Conservation (phyloP, 192 early-diverging fungal genomes). For the Coemansia sp. region DNA sequence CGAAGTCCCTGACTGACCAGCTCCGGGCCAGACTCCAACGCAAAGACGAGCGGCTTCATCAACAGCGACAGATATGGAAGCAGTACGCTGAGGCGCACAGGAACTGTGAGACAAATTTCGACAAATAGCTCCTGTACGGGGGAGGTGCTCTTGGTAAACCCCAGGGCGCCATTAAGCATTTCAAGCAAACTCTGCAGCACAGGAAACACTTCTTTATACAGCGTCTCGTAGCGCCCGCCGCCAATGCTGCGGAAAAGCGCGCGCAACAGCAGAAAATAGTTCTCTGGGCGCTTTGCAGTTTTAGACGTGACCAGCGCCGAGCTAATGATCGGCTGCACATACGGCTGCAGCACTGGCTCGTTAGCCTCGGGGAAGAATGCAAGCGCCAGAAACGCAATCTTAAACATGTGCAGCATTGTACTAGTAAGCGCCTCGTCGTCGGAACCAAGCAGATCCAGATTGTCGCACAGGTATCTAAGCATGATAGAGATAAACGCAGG, state of each 20-base stretch:
- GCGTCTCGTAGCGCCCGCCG: slow-evolving; percentile 89
- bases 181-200: slow-evolving; percentile 89
- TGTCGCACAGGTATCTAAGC: slow-evolving; percentile 51
- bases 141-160: slow-evolving; percentile 74
- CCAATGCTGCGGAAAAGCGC: slow-evolving; percentile 94
- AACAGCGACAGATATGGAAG: slow-evolving; percentile 89
- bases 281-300: slow-evolving; percentile 80
- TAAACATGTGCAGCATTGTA: slow-evolving; percentile 86
- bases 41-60: slow-evolving; percentile 95
- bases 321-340: slow-evolving; percentile 86
- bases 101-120: slow-evolving; percentile 94
- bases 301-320: slow-evolving; percentile 79
- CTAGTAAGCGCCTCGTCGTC: slow-evolving; percentile 51
- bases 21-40: slow-evolving; percentile 87
- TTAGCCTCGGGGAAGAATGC: slow-evolving; percentile 88
- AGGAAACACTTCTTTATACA: slow-evolving; percentile 95
- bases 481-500: slow-evolving; percentile 56
- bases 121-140: slow-evolving; percentile 95
- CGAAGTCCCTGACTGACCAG: slow-evolving; percentile 93
- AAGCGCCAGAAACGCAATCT: slow-evolving; percentile 90
- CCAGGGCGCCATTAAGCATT: slow-evolving; percentile 78
- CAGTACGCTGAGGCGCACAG: slow-evolving; percentile 89
- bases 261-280: slow-evolving; percentile 91
- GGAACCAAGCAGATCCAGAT: slow-evolving; percentile 40
- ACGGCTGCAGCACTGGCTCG: slow-evolving; percentile 89